Percentiles rank a stretch among this genome's conserved stretches.
These are phyloP conservation scores for Pyrenochaeta sp. DNA, from an alignment of 2,329 filamentous ascomycete species.

Conservation along the genomic window DNA sequence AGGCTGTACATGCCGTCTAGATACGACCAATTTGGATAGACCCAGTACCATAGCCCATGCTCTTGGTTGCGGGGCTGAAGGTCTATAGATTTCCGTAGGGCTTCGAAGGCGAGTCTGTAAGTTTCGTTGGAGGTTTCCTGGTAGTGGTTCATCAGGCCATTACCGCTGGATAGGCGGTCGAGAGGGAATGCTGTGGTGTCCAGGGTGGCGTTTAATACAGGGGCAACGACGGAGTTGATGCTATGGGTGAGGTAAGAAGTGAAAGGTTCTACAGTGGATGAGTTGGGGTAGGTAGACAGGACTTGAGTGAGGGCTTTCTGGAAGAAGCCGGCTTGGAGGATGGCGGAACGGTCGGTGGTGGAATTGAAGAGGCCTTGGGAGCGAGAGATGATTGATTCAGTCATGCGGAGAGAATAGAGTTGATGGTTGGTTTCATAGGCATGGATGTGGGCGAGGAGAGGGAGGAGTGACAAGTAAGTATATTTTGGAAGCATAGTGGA, in stretches of 20 bases:
- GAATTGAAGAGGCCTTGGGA: conserved; percentile 38
- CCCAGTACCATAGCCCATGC: conserved; percentile 47
- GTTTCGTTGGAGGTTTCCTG: conserved; percentile 15
- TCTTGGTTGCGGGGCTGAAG: conserved; percentile 38
- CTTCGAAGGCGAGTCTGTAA: conserved; percentile 14
- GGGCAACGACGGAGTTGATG: conserved; percentile 19
- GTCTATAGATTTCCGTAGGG: conserved; percentile 32
- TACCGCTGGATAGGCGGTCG: conserved; percentile 42
- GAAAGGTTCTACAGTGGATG: conserved; percentile 4
- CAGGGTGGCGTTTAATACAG: conserved; percentile 24
- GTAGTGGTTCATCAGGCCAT: conserved; percentile 29
- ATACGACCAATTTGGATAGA: conserved; percentile 62
- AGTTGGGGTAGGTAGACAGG: conserved; percentile 16
- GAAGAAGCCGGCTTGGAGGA: conserved; percentile 43
- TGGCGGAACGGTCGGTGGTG: conserved; percentile 21
- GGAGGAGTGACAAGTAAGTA: no score
- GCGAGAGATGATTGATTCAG: conserved; percentile 40
- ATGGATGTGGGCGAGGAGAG: background rate
- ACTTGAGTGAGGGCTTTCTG: conserved; percentile 40
- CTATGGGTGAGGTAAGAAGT: conserved; percentile 24
- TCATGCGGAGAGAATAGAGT: conserved; percentile 29
- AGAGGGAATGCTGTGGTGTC: conserved; percentile 31
- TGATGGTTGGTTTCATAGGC: background rate
- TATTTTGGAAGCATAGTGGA: no score
- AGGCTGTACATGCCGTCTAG: conserved; percentile 63